Percentiles rank a stretch among this genome's conserved stretches.
Evolutionary conservation across 2,329 filamentous ascomycete species (phyloP).

Genomic region (Talaromyces sp.): DNA sequence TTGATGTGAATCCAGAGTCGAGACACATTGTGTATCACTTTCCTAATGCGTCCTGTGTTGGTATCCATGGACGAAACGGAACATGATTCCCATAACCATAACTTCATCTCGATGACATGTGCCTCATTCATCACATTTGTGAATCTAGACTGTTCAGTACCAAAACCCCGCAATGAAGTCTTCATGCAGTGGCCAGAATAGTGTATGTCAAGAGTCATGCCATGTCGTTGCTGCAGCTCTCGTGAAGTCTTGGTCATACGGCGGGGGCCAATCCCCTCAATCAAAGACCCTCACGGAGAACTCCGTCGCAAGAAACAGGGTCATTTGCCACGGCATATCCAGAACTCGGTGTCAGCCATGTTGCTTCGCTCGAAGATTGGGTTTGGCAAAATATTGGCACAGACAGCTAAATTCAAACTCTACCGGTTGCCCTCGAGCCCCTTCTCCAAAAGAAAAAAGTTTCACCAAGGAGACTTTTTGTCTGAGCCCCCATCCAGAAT

Average conservation of each 20-base stretch:
- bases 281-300: neutral
- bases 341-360: neutral
- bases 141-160: neutral
- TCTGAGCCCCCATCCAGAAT: conserved; percentile 1
- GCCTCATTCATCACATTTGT: neutral
- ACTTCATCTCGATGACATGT: neutral
- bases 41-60: neutral
- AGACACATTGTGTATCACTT: neutral
- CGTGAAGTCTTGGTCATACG: neutral
- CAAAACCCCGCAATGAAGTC: neutral
- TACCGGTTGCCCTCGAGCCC: conserved; percentile 1
- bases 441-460: neutral
- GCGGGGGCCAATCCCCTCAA: neutral
- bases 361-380: neutral
- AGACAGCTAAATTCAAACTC: neutral
- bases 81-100: neutral
- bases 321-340: conserved; percentile 1
- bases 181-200: neutral
- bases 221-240: neutral
- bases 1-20: too few relatives aligned
- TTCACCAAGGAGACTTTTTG: neutral
- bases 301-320: neutral
- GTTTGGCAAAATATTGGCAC: neutral
- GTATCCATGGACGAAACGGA: neutral
- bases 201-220: neutral